A percentile compares a stretch with the other conserved stretches of the same genome.
phyloP scores from a whole-genome alignment of 2,329 filamentous ascomycete species.

The Hypoxylon sp. region DNA sequence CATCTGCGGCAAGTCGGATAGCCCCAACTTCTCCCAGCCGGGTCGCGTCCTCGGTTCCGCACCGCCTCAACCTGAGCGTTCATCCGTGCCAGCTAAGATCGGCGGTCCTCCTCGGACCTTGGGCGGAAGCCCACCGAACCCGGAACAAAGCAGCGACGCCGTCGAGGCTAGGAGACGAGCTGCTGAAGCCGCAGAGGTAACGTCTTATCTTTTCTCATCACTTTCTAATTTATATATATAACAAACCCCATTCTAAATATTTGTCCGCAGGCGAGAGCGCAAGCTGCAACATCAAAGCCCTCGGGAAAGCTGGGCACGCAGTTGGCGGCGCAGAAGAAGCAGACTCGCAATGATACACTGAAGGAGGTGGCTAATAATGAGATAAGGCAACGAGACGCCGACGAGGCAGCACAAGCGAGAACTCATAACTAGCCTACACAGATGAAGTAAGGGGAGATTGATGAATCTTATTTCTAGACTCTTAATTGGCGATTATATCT shows the following conservation, averaged over 20 bases:
- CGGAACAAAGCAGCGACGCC: constrained; percentile 46
- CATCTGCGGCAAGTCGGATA: constrained; percentile 81
- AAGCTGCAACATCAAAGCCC: constrained; percentile 65
- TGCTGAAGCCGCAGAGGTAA: constrained; percentile 86
- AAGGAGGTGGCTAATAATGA: constrained; percentile 78
- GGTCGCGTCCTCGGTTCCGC: constrained; percentile 79
- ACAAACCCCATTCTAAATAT: constrained; percentile 17
- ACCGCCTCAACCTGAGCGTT: constrained; percentile 63
- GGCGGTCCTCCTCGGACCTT: constrained; percentile 74
- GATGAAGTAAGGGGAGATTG: constrained; percentile 7
- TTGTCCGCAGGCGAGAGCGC: constrained; percentile 73
- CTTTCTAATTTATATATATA: background rate
- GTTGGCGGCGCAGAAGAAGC: constrained; percentile 81
- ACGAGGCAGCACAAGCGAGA: constrained; percentile 70
- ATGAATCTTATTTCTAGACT: constrained; percentile 6
- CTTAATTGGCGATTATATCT: background rate
- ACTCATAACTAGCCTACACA: constrained; percentile 66
- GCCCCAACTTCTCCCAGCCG: constrained; percentile 78
- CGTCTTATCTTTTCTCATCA: constrained; percentile 2
- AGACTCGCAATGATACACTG: constrained; percentile 77
- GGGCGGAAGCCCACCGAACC: constrained; percentile 61
- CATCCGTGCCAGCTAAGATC: constrained; percentile 66
- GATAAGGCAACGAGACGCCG: constrained; percentile 75
- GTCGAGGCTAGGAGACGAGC: constrained; percentile 79
- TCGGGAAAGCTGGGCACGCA: constrained; percentile 80